Evolutionary conservation across 805 yeast genomes (phyloP).

Genomic region (Starmerella ratchasimensis): DNA sequence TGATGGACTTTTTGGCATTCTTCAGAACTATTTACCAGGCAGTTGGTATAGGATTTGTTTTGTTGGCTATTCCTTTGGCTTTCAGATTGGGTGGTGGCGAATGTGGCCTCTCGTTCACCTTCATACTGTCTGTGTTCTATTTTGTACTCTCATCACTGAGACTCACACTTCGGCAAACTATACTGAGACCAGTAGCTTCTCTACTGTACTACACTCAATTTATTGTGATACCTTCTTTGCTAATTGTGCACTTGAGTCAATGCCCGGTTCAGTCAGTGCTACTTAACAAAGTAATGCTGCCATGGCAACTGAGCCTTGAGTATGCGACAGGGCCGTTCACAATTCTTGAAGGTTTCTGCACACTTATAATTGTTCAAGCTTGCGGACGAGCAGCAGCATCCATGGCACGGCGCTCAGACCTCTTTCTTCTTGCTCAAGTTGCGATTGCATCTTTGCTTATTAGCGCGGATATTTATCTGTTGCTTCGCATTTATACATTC

Average conservation of each 20-base stretch:
- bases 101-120: slow-evolving; percentile 77
- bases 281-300: slow-evolving; percentile 31
- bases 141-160: slow-evolving; percentile 61
- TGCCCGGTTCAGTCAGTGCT: slow-evolving; percentile 19
- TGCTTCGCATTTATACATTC: slow-evolving; percentile 69
- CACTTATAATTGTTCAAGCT: slow-evolving; percentile 82
- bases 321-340: slow-evolving; percentile 86
- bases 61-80: slow-evolving; percentile 72
- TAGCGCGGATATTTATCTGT: slow-evolving; percentile 61
- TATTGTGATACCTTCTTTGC: slow-evolving; percentile 62
- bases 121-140: slow-evolving; percentile 57
- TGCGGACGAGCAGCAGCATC: slow-evolving; percentile 70
- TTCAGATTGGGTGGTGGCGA: slow-evolving; percentile 85
- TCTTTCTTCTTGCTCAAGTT: slow-evolving; percentile 65
- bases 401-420: slow-evolving; percentile 50
- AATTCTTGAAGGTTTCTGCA: slow-evolving; percentile 82
- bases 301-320: slow-evolving; percentile 60
- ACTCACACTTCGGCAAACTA: slow-evolving; percentile 33
- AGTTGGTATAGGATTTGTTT: slow-evolving; percentile 15
- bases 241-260: slow-evolving; percentile 39
- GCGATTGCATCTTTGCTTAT: slow-evolving; percentile 60
- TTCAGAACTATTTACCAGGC: slow-evolving; percentile 3
- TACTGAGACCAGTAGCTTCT: slow-evolving; percentile 26
- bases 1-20: background rate
- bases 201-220: slow-evolving; percentile 66